Conservation (phyloP, 1,284 basidiomycete species). For the Mrakiaceae sp. region DNA sequence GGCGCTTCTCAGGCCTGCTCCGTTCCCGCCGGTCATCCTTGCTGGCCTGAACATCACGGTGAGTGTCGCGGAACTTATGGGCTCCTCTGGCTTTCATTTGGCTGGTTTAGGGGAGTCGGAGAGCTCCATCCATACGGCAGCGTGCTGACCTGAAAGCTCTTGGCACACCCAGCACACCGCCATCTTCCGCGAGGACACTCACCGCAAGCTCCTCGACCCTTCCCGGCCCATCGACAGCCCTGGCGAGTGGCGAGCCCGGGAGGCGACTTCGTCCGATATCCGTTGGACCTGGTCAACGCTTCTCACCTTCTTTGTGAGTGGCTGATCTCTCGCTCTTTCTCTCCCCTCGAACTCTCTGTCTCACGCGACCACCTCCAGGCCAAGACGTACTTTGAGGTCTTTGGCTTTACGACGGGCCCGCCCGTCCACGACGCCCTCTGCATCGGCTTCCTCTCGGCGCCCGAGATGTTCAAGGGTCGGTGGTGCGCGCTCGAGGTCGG, state of each 20-base stretch:
- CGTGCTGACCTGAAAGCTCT: no score
- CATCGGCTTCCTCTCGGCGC: conserved; percentile 37
- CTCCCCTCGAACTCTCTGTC: neutral
- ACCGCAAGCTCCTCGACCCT: conserved; percentile 41
- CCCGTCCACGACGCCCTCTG: conserved; percentile 73
- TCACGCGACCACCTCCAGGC: conserved; percentile 27
- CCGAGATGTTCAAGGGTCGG: conserved; percentile 43
- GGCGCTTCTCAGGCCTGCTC: conserved; percentile 2
- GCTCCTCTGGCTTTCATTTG: no score
- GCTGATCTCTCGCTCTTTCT: neutral
- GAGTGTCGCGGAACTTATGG: no score
- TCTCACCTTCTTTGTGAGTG: conserved; percentile 15
- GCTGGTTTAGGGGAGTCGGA: no score
- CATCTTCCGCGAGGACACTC: conserved; percentile 50
- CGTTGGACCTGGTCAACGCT: conserved; percentile 15
- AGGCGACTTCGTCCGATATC: conserved; percentile 5
- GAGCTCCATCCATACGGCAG: no score
- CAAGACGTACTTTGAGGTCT: conserved; percentile 53
- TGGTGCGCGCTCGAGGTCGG: conserved; percentile 67
- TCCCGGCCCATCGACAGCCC: no score
- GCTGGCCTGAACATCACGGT: conserved; percentile 26
- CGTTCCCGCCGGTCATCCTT: conserved; percentile 52
- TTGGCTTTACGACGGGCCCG: conserved; percentile 61
- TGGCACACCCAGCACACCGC: conserved; percentile 45
- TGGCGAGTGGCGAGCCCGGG: neutral